Evolutionary conservation across 78 protist genomes (phyloP).

Genomic region (Planoprotostelium fungivorum): DNA sequence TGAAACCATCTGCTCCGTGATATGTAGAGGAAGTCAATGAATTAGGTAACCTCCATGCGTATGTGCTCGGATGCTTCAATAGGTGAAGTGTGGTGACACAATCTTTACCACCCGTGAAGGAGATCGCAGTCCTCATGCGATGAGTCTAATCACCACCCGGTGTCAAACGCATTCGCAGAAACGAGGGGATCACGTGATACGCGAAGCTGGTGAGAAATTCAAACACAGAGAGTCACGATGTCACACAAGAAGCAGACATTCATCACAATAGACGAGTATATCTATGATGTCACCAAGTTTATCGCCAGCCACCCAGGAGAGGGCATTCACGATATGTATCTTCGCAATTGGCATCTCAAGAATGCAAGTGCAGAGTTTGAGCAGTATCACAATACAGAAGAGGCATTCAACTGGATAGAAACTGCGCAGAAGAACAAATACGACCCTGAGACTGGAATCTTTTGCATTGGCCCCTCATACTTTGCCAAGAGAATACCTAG

Average conservation of each 20-base stretch:
- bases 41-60: neutral
- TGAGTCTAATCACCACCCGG: too few relatives aligned
- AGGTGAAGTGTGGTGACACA: neutral
- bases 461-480: neutral
- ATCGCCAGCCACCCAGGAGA: neutral
- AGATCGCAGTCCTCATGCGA: neutral
- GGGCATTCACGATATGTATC: neutral
- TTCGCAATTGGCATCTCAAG: neutral
- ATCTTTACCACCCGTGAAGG: neutral
- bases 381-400: neutral
- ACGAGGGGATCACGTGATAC: too few relatives aligned
- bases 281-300: neutral
- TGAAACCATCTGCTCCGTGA: neutral
- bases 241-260: neutral
- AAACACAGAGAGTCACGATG: too few relatives aligned
- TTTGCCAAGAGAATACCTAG: neutral
- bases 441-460: neutral
- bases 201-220: too few relatives aligned
- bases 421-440: neutral
- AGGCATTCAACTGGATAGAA: neutral
- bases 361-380: neutral
- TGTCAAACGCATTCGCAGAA: too few relatives aligned
- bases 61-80: neutral
- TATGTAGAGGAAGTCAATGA: neutral
- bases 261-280: neutral